Base-by-base conservation (phyloP, 73 alveolate species). In the Effrenium voratum region DNA sequence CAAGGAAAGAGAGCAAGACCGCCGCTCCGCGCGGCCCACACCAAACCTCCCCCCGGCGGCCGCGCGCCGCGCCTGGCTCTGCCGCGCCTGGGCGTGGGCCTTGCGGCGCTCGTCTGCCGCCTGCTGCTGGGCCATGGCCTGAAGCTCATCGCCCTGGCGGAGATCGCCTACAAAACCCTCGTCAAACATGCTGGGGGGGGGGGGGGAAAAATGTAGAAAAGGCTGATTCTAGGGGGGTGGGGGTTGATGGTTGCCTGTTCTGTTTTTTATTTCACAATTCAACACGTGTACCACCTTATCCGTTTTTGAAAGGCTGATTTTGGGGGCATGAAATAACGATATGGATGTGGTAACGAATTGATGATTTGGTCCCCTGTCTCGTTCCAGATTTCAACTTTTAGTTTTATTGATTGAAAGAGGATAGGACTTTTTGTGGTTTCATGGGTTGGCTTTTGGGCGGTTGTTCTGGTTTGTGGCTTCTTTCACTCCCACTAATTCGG, bases 91-190 rank as follows among this genome's bases (percentile, higher is more conserved):
- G 32, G 90, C 90, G 68, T 45, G 60, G 16, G 46, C 28, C 90
- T 45, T 49, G 68, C 92, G 92, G 32, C 49, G 92, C 60, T 47
- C 76, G 50, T 46, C 92, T 15, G 52, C 49, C 75, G 92, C 49
- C 36, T 49, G 47, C 75, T 82, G 92, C 72, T 47, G 92, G 70
- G 90, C 44, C 46, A 82, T 32, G 47, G 92, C 49, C 49, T 82
- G 75, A 24, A 82, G 32, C 22, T 82, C 92, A 49, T 82, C 92
- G 50, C 92, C 36, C 49, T 82, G 92, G 73, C 12, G 22, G 77
- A 26, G 75, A 24, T 43, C 13, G 40, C 28, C 5, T 38, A 34
- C 26, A 52, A 52, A 19, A 19, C 41, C 15, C 19, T 63, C 36
- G 12, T 76, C 5, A 59, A 13, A 13, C 16, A 40, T 15, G 36